Percentiles rank a stretch among this genome's conserved stretches.
phyloP scores from a whole-genome alignment of 2,329 filamentous ascomycete species.

The Neonectria hederae region DNA sequence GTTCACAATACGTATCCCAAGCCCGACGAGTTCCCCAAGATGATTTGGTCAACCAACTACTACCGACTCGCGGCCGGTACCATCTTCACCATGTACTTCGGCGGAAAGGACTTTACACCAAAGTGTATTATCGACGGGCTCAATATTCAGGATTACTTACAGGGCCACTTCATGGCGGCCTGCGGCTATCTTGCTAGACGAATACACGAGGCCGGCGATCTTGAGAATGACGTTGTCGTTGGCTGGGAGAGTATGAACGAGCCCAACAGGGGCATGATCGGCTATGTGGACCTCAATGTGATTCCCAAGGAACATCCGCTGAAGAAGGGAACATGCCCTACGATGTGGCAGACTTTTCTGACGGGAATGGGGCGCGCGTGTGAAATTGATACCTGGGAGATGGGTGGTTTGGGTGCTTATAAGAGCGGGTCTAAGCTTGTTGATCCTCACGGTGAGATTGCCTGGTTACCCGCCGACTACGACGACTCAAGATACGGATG shows the following conservation, averaged over 20 bases:
- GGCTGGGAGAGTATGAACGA: slow-evolving; percentile 98
- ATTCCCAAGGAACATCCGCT: slow-evolving; percentile 89
- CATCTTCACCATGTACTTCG: slow-evolving; percentile 95
- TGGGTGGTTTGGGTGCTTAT: slow-evolving; percentile 91
- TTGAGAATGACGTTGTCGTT: slow-evolving; percentile 87
- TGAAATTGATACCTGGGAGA: slow-evolving; percentile 92
- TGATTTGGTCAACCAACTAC: slow-evolving; percentile 99
- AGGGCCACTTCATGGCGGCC: slow-evolving; percentile 84
- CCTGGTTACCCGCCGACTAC: slow-evolving; percentile 85
- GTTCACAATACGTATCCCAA: slow-evolving; percentile 95
- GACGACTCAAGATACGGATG: slow-evolving; percentile 91
- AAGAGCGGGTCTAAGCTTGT: slow-evolving; percentile 85
- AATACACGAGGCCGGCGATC: slow-evolving; percentile 88
- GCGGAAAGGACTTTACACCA: slow-evolving; percentile 88
- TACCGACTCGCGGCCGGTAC: slow-evolving; percentile 85
- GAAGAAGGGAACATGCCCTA: slow-evolving; percentile 92
- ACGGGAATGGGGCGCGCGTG: slow-evolving; percentile 91
- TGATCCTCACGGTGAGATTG: slow-evolving; percentile 85
- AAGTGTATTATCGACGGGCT: slow-evolving; percentile 94
- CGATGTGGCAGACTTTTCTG: slow-evolving; percentile 91
- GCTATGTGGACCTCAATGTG: slow-evolving; percentile 80
- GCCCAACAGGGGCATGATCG: slow-evolving; percentile 87
- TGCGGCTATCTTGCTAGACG: slow-evolving; percentile 82
- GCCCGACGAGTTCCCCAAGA: slow-evolving; percentile 89
- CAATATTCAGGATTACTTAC: slow-evolving; percentile 96